A percentile compares a stretch with the other conserved stretches of the same genome.
phyloP scores from a whole-genome alignment of 1,284 basidiomycete species.

The Stereum hirsutum region DNA sequence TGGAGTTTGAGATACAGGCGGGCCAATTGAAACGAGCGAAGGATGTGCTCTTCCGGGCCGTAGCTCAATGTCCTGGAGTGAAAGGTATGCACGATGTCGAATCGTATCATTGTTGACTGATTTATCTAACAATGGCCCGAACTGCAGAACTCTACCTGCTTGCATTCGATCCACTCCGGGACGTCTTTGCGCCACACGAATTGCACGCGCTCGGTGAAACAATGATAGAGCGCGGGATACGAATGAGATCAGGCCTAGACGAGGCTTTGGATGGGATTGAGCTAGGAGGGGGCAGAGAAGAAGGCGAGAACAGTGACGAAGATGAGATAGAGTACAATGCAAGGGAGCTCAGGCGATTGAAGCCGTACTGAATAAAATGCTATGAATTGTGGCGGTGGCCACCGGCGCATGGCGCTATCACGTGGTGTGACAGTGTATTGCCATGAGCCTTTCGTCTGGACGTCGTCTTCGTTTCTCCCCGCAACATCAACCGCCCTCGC shows the following conservation, averaged over 20 bases:
- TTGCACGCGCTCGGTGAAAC: constrained; percentile 62
- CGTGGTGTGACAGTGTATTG: not conserved
- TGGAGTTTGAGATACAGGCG: constrained; percentile 76
- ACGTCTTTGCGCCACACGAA: constrained; percentile 59
- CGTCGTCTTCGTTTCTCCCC: no score
- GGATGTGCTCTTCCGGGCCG: constrained; percentile 69
- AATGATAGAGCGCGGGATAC: constrained; percentile 78
- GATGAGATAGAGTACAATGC: constrained; percentile 57
- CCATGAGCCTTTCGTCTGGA: not conserved
- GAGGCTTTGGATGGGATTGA: constrained; percentile 40
- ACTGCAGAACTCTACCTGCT: constrained; percentile 80
- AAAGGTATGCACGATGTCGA: constrained; percentile 46
- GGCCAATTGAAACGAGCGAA: constrained; percentile 62
- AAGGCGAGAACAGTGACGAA: constrained; percentile 26
- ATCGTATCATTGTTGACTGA: constrained; percentile 5
- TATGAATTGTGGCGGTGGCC: not conserved
- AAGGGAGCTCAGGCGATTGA: constrained; percentile 48
- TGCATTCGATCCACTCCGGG: constrained; percentile 70
- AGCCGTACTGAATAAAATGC: constrained; percentile 55
- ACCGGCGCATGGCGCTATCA: not conserved
- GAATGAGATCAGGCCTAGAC: constrained; percentile 62
- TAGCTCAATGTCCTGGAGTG: constrained; percentile 72
- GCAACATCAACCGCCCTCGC: no score
- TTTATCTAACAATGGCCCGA: constrained; percentile 33
- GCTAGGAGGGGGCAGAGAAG: constrained; percentile 17